Conservation (phyloP, 345 rosid species). For the Camelina laxa region DNA sequence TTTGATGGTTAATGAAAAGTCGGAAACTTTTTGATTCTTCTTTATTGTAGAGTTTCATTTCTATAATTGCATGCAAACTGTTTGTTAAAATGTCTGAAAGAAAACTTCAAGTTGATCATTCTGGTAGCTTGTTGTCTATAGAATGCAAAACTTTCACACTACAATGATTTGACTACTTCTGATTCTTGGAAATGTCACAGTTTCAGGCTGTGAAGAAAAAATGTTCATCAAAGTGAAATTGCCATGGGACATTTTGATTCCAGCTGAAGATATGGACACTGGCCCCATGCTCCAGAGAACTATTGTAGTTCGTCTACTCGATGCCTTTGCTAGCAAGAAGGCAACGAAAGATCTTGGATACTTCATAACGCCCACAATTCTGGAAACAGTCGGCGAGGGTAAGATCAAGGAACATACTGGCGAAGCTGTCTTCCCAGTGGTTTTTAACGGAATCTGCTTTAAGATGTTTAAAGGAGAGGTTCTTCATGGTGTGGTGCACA, state of each 20-base stretch:
- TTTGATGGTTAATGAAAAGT: neutral
- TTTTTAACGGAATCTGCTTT: conserved; percentile 66
- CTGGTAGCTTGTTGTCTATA: neutral
- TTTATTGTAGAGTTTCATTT: neutral
- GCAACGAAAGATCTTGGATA: conserved; percentile 78
- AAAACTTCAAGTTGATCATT: conserved; percentile 8
- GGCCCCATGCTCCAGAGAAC: conserved; percentile 67
- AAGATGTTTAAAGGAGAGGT: conserved; percentile 79
- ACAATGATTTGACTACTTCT: neutral
- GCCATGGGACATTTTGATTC: conserved; percentile 68
- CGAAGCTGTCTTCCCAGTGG: conserved; percentile 72
- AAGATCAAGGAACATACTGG: conserved; percentile 62
- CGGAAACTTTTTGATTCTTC: neutral
- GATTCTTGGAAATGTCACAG: conserved; percentile 4
- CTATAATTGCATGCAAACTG: conserved; percentile 14
- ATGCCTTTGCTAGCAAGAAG: conserved; percentile 57
- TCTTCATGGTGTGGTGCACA: conserved; percentile 61
- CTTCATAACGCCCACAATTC: conserved; percentile 53
- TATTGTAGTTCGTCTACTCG: conserved; percentile 57
- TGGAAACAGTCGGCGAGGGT: conserved; percentile 68
- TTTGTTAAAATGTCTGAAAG: conserved; percentile 22
- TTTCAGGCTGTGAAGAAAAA: conserved; percentile 8
- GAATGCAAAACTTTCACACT: neutral
- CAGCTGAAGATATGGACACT: conserved; percentile 61
- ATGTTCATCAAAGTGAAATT: conserved; percentile 73